A percentile compares a stretch with the other conserved stretches of the same genome.
These are phyloP conservation scores for Leccinum pellstonianum DNA, from an alignment of 768 basidiomycete genomes.

Conservation along the genomic window DNA sequence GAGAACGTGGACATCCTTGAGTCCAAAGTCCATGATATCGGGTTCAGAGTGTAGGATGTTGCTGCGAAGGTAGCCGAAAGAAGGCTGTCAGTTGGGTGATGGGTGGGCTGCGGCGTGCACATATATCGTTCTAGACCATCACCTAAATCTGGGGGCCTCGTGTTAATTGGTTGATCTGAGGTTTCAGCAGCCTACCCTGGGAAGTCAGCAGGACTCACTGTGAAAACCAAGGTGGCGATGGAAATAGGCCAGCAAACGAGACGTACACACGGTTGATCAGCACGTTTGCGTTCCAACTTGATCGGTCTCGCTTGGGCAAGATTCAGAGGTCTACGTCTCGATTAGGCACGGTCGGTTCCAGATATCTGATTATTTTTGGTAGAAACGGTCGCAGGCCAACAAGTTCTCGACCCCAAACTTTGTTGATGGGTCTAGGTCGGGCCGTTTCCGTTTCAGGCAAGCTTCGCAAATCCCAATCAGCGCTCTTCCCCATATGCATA, in stretches of 20 bases:
- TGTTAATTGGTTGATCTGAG: background rate
- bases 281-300: background rate
- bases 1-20: conserved; percentile 62
- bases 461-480: background rate
- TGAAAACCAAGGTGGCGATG: background rate
- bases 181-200: conserved; percentile 16
- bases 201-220: conserved; percentile 9
- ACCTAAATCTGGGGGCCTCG: conserved; percentile 2
- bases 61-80: background rate
- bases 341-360: background rate
- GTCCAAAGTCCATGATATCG: conserved; percentile 50
- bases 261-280: background rate
- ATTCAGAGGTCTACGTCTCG: background rate
- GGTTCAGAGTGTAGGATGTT: background rate
- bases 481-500: background rate
- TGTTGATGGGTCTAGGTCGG: background rate
- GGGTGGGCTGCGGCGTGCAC: conserved; percentile 4
- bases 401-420: background rate
- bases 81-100: background rate
- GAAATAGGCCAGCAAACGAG: background rate
- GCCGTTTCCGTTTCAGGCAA: no score
- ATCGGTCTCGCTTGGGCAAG: background rate
- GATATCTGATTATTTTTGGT: background rate
- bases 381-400: background rate
- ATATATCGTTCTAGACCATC: conserved; percentile 12